phyloP scores from a whole-genome alignment of 1,139 yeast genomes.

The Suhomyces anneliseae region DNA sequence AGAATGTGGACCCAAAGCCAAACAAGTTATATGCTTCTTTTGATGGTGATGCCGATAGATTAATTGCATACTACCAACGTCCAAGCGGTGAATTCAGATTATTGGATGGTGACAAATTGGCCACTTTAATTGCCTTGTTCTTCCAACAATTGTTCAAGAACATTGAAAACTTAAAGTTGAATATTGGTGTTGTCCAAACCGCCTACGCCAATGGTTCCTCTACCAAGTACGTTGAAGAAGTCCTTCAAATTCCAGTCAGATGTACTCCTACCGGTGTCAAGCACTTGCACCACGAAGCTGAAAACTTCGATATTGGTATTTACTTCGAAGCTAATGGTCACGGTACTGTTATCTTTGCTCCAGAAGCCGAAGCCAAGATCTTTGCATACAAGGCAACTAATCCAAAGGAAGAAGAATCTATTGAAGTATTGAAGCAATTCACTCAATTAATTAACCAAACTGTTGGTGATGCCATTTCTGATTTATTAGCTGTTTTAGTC shows the following conservation, averaged over 20 bases:
- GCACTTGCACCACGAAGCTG: conserved; percentile 88
- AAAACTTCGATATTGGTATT: conserved; percentile 82
- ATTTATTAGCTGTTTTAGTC: conserved; percentile 72
- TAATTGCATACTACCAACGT: conserved; percentile 75
- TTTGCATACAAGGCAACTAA: conserved; percentile 24
- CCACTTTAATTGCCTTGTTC: conserved; percentile 77
- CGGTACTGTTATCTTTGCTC: conserved; percentile 87
- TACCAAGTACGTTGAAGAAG: conserved; percentile 64
- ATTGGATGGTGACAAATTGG: conserved; percentile 92
- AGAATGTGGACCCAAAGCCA: conserved; percentile 46
- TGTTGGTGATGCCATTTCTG: conserved; percentile 96
- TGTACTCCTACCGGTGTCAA: conserved; percentile 97
- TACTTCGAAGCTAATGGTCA: conserved; percentile 99
- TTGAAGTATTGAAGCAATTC: conserved; percentile 54
- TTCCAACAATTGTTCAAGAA: conserved; percentile 50
- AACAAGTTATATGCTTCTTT: conserved; percentile 72
- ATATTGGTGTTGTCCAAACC: conserved; percentile 90
- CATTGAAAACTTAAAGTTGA: conserved; percentile 40
- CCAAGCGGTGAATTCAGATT: conserved; percentile 53
- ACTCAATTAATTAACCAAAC: conserved; percentile 86
- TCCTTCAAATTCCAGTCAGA: conserved; percentile 71
- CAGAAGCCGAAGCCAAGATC: conserved; percentile 46
- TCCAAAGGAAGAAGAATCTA: conserved; percentile 39
- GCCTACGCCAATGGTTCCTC: conserved; percentile 97
- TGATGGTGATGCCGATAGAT: conserved; percentile 97